Base-by-base conservation (phyloP, 129 eudicot species). In the Chrysanthemum makinoi region DNA sequence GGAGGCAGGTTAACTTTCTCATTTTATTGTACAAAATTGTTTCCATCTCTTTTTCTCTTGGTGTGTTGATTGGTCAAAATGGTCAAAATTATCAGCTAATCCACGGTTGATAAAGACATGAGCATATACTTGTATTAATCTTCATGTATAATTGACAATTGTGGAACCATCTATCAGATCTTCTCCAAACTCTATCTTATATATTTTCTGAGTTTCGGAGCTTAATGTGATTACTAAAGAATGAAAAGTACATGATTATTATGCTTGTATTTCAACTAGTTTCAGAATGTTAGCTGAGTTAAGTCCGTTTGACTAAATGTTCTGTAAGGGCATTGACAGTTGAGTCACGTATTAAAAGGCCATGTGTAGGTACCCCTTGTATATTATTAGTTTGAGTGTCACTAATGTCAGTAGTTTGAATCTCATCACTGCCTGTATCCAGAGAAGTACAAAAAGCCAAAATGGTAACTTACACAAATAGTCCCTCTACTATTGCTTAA, bases 1-100 rank as follows among this genome's bases (percentile, higher is more conserved):
- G 82, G 81, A 81, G 75, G 72, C 77, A 86, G 88, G 91, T 86
- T 57, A 33, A 54, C 58, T 28, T 69, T 46, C 20, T 62, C 79
- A 12, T 44, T 62, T 69, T 62, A 24, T 24, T 68, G 52, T 16
- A 39, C 35, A 58, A 24, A 63, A 20, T 67, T 39, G 62, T 62
- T 67, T 62, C 28, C 24, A 69, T 61, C 13, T 66, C 17, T 56
- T 28, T 46, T 56, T 28, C 28, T 56, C 28, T 16, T 55, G 50
- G n/a, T 75, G 24, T 53, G 12, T 57, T 72, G 50, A 26, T 59
- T 59, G 43, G 14, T 59, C 30, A 39, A 39, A 39, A 39, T 26
- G 44, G 10, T 26, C 0, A 60, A 5, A 26, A 4, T 13, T 60
- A 17, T 18, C 44, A 12, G 17, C 39, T 60, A 11, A 39, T 8